These are phyloP conservation scores for Sonneratia caseolaris DNA, from an alignment of 345 rosid species.

Conservation along the genomic window DNA sequence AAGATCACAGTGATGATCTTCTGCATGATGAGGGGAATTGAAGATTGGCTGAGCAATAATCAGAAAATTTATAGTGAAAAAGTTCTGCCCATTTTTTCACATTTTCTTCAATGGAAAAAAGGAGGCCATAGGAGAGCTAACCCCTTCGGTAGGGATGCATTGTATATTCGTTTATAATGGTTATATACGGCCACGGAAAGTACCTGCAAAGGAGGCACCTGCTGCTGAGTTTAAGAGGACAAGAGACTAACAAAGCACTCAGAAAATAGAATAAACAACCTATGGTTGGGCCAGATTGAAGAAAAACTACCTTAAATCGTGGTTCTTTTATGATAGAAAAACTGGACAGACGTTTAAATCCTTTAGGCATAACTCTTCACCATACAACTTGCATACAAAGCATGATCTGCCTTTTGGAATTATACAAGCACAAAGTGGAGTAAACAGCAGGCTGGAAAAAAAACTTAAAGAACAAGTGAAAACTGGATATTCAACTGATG, in stretches of 20 bases:
- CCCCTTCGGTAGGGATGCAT: constrained; percentile 59
- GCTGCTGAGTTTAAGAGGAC: neutral
- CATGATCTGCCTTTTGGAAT: neutral
- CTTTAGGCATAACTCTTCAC: neutral
- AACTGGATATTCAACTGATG: neutral
- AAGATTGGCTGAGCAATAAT: too few relatives aligned
- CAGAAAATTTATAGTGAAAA: too few relatives aligned
- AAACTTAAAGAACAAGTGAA: neutral
- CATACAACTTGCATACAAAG: neutral
- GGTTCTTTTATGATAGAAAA: too few relatives aligned
- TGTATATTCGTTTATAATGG: constrained; percentile 83
- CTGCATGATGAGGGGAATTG: too few relatives aligned
- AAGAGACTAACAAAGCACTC: neutral
- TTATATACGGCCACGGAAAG: constrained; percentile 91
- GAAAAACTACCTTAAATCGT: neutral
- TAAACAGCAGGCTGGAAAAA: neutral
- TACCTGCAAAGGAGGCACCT: constrained; percentile 36
- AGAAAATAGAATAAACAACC: neutral
- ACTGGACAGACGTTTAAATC: neutral
- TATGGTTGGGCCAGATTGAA: neutral
- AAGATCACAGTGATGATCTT: too few relatives aligned
- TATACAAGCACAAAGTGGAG: neutral
- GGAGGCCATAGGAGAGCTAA: constrained; percentile 28
- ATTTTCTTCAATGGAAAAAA: neutral
- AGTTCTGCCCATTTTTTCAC: neutral